Evolutionary conservation across 805 yeast genomes (phyloP).

Genomic region (Wickerhamiella musiphila): DNA sequence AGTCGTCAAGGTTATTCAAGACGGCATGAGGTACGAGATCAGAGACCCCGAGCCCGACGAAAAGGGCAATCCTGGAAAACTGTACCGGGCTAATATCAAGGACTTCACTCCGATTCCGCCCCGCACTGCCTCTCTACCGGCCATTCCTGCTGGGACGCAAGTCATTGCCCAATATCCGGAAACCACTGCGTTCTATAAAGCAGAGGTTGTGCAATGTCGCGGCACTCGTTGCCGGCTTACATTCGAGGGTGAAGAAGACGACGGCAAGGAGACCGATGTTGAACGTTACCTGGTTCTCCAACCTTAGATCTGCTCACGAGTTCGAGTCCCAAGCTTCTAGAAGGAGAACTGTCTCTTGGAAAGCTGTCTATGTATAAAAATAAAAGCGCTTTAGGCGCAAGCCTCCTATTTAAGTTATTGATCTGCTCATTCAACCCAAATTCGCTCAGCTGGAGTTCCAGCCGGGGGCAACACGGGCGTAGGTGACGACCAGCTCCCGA

Average conservation of each 20-base stretch:
- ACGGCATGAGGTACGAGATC: slow-evolving; percentile 70
- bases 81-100: slow-evolving; percentile 65
- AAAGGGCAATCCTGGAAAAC: slow-evolving; percentile 68
- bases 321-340: no score
- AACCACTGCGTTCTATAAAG: slow-evolving; percentile 92
- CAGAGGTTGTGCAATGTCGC: slow-evolving; percentile 66
- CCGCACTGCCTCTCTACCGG: slow-evolving; percentile 24
- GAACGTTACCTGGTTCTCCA: slow-evolving; percentile 71
- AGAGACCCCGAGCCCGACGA: slow-evolving; percentile 97
- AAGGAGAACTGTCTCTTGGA: no score
- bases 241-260: slow-evolving; percentile 96
- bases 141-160: slow-evolving; percentile 57
- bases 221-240: slow-evolving; percentile 52
- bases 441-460: no score
- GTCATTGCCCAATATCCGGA: slow-evolving; percentile 94
- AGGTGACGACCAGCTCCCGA: slow-evolving; percentile 50
- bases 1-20: slow-evolving; percentile 58
- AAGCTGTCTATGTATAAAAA: no score
- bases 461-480: slow-evolving; percentile 31
- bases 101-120: slow-evolving; percentile 54
- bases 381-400: no score
- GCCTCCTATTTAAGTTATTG: no score
- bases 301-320: no score
- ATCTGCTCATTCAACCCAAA: no score
- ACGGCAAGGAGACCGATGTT: slow-evolving; percentile 86